Evolutionary conservation across 2,329 filamentous ascomycete species (phyloP), one percentile per base, ranked within the genome.

Genomic region (Corniculantispora saksenae): DNA sequence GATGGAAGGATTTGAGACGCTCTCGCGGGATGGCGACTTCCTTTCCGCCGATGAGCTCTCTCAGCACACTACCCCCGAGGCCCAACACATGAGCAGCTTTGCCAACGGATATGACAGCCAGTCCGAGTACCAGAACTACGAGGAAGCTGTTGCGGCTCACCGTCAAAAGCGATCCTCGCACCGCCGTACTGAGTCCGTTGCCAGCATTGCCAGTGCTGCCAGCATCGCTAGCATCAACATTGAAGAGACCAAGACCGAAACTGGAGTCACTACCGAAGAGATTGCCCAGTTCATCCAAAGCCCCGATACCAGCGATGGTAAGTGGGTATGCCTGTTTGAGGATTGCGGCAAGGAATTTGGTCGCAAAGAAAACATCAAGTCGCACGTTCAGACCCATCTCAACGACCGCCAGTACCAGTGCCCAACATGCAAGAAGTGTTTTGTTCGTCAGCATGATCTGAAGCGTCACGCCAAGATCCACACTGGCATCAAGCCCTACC

Each of bases 291-390:
- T 84, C 77, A 94, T 94, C 70, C 83, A 85, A 57, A 90, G 90
- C 1, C 91, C 91, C 0, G 90, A 92, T 70, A 81, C 87, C 3
- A 75, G 77, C n/a, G 91, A 93, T 70, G 89, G 89, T 70, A 93
- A 93, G 77, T 95, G 91, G 90, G 82, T 89, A 8, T 95, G 91
- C 74, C 78, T 87, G n/a, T 94, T 81, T 65, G 84, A 92, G 10
- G 89, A 89, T 32, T 99, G 95, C 78, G 86, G 89, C 70, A 97
- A 97, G 78, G 87, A 89, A 61, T 98, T 99, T 75, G 94, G 94
- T n/a, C 88, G 95, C 71, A 97, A 97, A 77, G 95, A 99, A 78
- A 98, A 99, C 79, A 97, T 98, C 82, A 97, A 97, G 76, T 97
- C 94, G 0, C 95, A 99, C 76, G 92, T 99, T 17, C 95, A 99